Evolutionary conservation across 2,329 filamentous ascomycete genomes (phyloP), one percentile per base, ranked within the genome.

Genomic region (Rutstroemia sp.): DNA sequence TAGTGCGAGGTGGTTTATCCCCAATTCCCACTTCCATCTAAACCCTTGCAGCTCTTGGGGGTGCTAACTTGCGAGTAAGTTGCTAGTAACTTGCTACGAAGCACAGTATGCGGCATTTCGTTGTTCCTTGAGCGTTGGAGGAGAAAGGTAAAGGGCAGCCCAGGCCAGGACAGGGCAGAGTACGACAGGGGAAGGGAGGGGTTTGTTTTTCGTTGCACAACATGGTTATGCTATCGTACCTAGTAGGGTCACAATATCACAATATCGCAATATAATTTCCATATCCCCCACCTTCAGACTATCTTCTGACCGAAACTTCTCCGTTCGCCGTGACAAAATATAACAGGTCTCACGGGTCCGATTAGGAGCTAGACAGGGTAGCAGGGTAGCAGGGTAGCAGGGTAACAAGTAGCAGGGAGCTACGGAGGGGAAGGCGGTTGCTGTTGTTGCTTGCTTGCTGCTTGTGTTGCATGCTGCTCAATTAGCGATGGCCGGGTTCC

Each of bases 401-500:
- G 25, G 25, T 19, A 19, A 3, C 19, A 19, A 19, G 19, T 19
- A 19, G 19, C 19, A 19, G 19, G 19, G 19, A 19, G 19, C 19
- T 19, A 19, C 4, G 25, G 25, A 25, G 34, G 6, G 19, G 30
- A 48, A 47, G 30, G 16, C 30, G 12, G 30, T 34, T 10, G 10
- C 9, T 34, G 30, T 34, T 34, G 30, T 23, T 23, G 23, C 23
- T 19, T 19, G 19, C 36, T 39, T 39, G 36, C 4, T 39, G 39
- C 14, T 42, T 42, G 39, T 42, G 16, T 42, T 19, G 14, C 21
- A 23, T 48, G 45, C n/a, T 34, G 30, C 30, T 34, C 30, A 12
- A 34, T 5, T 23, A 38, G 23, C 30, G 36, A 39, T 38, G 17
- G n/a, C 48, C 48, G 38, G 49, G 55, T 54, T 57, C 55, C 55